Conservation (phyloP, 768 basidiomycete species). For the Rubroboletus pulcherrimus region DNA sequence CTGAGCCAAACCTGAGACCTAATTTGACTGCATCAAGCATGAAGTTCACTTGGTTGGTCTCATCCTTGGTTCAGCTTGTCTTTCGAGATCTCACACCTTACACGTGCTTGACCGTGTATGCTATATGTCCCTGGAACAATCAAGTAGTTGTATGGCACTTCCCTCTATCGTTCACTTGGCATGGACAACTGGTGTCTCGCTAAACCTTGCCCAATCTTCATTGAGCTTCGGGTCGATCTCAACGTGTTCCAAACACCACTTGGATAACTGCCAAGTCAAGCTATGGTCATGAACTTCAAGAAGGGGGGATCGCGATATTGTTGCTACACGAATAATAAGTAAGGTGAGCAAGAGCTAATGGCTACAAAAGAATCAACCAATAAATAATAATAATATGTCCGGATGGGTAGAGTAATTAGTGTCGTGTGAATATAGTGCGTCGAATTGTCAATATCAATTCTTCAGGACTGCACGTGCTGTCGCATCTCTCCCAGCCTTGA, state of each 20-base stretch:
- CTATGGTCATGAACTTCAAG: neutral
- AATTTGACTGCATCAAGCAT: neutral
- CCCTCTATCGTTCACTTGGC: neutral
- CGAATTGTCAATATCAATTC: conserved; percentile 8
- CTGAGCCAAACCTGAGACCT: neutral
- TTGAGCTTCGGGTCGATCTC: neutral
- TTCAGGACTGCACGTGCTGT: conserved; percentile 62
- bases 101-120: neutral
- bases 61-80: neutral
- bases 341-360: conserved; percentile 16
- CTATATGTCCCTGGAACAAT: neutral
- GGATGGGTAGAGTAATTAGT: conserved; percentile 6
- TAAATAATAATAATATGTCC: conserved; percentile 20
- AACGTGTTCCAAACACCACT: neutral
- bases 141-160: neutral
- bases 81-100: neutral
- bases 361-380: conserved; percentile 28
- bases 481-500: conserved; percentile 89
- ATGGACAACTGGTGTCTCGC: neutral
- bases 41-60: neutral
- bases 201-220: neutral
- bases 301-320: neutral
- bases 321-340: conserved; percentile 21
- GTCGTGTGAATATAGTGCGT: conserved; percentile 7
- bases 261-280: neutral